Base-by-base conservation (phyloP, 2,329 filamentous ascomycete genomes). In the Alternaria metachromatica region DNA sequence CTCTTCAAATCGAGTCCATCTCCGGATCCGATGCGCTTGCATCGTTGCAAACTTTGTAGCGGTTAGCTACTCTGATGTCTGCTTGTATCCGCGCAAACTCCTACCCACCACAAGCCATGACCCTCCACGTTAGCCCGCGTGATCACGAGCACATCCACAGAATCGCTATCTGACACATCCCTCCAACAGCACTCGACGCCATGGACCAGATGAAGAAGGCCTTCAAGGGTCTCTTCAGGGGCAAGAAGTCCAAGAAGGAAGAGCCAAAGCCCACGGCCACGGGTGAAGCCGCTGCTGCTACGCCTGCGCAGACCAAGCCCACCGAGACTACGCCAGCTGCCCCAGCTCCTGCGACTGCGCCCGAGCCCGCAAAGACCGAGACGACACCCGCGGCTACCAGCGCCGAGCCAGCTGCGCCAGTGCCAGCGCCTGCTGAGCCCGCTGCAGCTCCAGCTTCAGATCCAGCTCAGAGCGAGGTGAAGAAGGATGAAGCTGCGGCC, bases 141-240 rank as follows among this genome's bases (percentile, higher is more conserved):
- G 15, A 43, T 49, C 45, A 41, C 26, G 25, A 13, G 45, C 20
- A 21, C 50, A n/a, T 10, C 30, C 25, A 13, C 23, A 15, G 15
- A 23, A 37, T 33, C 20, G 5, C 37, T 54, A 25, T 55, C 71
- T 71, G 55, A 74, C 64, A 54, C 60, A 55, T 54, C 18, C 20
- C 10, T 43, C 9, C 45, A 20, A 58, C 60, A 81, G 78, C 79
- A 54, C 79, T 70, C 53, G 77, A 81, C 63, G 76, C 78, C 49
- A 56, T 78, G 58, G 68, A 75, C 55, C 74, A 73, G 63, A 64
- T 78, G 70, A 81, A 81, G 76, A 78, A 78, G 71, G 70, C 71
- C 65, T 72, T 80, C 67, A 81, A 79, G 72, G 68, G 73, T 61
- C 63, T 80, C 63, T 80, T 80, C 66, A 76, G 69, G 65, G 50